These are phyloP conservation scores for Bipolaris bicolor DNA, from an alignment of 2,329 filamentous ascomycete species.

Conservation along the genomic window DNA sequence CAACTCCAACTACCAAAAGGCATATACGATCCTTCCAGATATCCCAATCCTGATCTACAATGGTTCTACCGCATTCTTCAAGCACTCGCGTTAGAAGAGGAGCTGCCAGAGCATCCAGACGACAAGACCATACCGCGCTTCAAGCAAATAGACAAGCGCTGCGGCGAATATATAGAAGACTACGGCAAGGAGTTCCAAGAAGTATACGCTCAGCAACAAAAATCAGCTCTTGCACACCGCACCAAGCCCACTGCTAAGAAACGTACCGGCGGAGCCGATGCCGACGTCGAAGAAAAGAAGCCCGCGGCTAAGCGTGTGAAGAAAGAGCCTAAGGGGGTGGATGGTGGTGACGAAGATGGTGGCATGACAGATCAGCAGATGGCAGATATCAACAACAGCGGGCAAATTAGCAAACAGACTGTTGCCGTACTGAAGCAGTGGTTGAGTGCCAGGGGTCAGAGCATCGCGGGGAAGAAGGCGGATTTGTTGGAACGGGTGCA, in stretches of 20 bases:
- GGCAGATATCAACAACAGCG: constrained; percentile 51
- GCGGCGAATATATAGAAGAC: constrained; percentile 76
- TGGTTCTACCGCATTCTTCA: constrained; percentile 98
- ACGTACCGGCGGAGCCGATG: constrained; percentile 38
- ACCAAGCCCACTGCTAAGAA: constrained; percentile 53
- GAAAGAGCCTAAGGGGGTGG: constrained; percentile 32
- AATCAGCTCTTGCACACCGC: constrained; percentile 50
- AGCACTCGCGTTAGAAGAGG: constrained; percentile 87
- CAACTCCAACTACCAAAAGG: constrained; percentile 88
- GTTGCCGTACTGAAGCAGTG: constrained; percentile 45
- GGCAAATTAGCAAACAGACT: constrained; percentile 52
- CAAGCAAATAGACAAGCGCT: constrained; percentile 84
- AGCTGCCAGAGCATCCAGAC: constrained; percentile 73
- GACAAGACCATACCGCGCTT: constrained; percentile 87
- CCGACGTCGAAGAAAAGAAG: constrained; percentile 29
- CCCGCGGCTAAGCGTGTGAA: constrained; percentile 34
- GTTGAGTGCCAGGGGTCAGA: constrained; percentile 32
- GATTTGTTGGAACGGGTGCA: constrained; percentile 47
- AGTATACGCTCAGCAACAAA: constrained; percentile 55
- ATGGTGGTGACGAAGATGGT: constrained; percentile 26
- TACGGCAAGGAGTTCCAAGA: constrained; percentile 74
- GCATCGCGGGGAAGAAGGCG: constrained; percentile 43
- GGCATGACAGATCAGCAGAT: constrained; percentile 54
- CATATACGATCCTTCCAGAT: constrained; percentile 81
- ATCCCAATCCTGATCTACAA: constrained; percentile 90